These are phyloP conservation scores for Rosa persica DNA, from an alignment of 306 rosid species.

Conservation along the genomic window DNA sequence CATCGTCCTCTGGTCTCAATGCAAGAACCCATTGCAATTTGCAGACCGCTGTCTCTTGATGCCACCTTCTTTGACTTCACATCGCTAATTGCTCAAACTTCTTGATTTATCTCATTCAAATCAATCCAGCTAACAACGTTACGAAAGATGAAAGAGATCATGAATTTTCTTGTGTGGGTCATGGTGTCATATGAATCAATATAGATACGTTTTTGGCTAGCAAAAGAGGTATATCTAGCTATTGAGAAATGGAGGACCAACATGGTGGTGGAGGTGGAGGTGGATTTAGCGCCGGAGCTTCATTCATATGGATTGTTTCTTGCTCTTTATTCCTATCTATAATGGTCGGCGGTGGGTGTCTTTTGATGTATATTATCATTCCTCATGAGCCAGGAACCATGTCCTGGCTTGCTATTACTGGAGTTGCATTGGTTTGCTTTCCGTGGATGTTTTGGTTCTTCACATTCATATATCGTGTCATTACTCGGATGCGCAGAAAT, in stretches of 20 bases:
- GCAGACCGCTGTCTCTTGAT: neutral
- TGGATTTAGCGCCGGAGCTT: constrained; percentile 44
- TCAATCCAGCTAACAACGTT: neutral
- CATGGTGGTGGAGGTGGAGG: constrained; percentile 27
- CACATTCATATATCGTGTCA: constrained; percentile 59
- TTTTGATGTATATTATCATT: constrained; percentile 42
- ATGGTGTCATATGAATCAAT: neutral
- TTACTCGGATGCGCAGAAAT: constrained; percentile 36
- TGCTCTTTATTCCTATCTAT: constrained; percentile 44
- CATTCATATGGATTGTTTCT: constrained; percentile 57
- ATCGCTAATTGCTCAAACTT: neutral
- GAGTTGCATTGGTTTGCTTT: constrained; percentile 61
- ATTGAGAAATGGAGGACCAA: constrained; percentile 53
- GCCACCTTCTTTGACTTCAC: neutral
- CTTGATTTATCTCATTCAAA: neutral
- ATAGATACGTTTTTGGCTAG: neutral
- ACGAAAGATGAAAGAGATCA: neutral
- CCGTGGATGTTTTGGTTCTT: constrained; percentile 88
- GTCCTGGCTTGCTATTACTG: constrained; percentile 53
- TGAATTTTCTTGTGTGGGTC: neutral
- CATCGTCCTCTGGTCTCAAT: neutral
- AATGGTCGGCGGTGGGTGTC: constrained; percentile 62
- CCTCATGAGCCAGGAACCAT: constrained; percentile 39
- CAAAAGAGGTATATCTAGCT: neutral
- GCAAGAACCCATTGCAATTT: neutral